Percentiles rank a stretch among this genome's conserved stretches.
Evolutionary conservation across 371 early-diverging fungal genomes (phyloP).

Genomic region (Circinella umbellata): DNA sequence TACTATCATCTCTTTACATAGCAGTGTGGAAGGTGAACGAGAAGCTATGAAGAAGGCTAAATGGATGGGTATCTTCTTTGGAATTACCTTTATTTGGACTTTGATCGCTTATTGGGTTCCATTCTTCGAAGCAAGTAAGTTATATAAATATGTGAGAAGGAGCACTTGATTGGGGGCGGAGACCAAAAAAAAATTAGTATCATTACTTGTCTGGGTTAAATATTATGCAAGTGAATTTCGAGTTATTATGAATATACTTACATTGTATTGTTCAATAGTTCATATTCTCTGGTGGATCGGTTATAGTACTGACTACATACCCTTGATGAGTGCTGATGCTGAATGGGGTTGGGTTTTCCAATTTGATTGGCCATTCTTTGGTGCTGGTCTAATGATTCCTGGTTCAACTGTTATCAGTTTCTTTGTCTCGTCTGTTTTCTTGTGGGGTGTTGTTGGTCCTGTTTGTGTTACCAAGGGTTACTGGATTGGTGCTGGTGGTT

Average conservation of each 20-base stretch:
- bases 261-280: slow-evolving; percentile 19
- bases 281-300: slow-evolving; percentile 69
- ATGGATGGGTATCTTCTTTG: slow-evolving; percentile 58
- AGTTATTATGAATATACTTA: too few species aligned
- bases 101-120: slow-evolving; percentile 65
- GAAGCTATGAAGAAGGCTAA: slow-evolving; percentile 49
- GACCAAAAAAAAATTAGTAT: too few species aligned
- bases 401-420: slow-evolving; percentile 62
- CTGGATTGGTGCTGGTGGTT: slow-evolving; percentile 41
- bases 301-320: slow-evolving; percentile 41
- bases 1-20: slow-evolving; percentile 70
- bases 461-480: slow-evolving; percentile 43
- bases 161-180: background rate
- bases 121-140: slow-evolving; percentile 53
- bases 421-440: slow-evolving; percentile 57
- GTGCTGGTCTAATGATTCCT: slow-evolving; percentile 73
- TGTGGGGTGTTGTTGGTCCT: slow-evolving; percentile 62
- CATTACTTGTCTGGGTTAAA: background rate
- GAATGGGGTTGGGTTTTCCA: slow-evolving; percentile 64
- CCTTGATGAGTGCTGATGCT: slow-evolving; percentile 57
- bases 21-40: slow-evolving; percentile 45
- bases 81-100: slow-evolving; percentile 49
- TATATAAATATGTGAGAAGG: background rate
- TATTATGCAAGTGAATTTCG: too few species aligned
- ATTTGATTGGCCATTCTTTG: slow-evolving; percentile 69